Conservation (phyloP, 805 yeast species). For the Starmerella scarabaei region DNA sequence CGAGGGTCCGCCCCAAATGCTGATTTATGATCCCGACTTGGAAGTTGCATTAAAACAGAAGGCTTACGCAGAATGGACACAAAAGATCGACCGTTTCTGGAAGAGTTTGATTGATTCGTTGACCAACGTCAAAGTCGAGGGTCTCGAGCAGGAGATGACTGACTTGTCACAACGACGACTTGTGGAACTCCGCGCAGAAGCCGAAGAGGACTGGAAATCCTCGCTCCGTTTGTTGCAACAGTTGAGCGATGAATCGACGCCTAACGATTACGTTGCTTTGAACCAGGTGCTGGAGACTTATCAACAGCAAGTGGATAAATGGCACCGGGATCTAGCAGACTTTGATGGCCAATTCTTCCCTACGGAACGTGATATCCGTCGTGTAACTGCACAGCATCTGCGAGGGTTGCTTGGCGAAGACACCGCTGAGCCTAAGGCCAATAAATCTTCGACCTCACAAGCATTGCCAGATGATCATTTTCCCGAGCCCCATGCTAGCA, state of each 20-base stretch:
- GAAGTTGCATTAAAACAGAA: constrained; percentile 59
- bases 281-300: constrained; percentile 57
- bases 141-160: constrained; percentile 55
- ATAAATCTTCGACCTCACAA: not conserved
- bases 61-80: constrained; percentile 40
- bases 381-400: constrained; percentile 79
- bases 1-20: constrained; percentile 56
- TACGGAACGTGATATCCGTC: constrained; percentile 81
- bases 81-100: constrained; percentile 50
- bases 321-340: constrained; percentile 74
- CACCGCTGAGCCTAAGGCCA: not conserved
- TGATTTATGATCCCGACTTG: constrained; percentile 59
- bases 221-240: constrained; percentile 37
- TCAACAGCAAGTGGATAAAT: constrained; percentile 69
- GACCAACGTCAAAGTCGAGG: constrained; percentile 63
- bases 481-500: not conserved
- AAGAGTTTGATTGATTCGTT: constrained; percentile 58
- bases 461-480: too few relatives aligned
- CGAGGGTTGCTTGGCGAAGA: constrained; percentile 43
- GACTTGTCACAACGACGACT: constrained; percentile 54
- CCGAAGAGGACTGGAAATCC: constrained; percentile 37
- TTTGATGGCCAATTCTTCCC: constrained; percentile 75
- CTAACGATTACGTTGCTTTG: constrained; percentile 55
- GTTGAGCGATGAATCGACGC: constrained; percentile 42
- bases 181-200: constrained; percentile 42